phyloP scores from a whole-genome alignment of 2,329 filamentous ascomycete genomes.

The Xylaria sp. region DNA sequence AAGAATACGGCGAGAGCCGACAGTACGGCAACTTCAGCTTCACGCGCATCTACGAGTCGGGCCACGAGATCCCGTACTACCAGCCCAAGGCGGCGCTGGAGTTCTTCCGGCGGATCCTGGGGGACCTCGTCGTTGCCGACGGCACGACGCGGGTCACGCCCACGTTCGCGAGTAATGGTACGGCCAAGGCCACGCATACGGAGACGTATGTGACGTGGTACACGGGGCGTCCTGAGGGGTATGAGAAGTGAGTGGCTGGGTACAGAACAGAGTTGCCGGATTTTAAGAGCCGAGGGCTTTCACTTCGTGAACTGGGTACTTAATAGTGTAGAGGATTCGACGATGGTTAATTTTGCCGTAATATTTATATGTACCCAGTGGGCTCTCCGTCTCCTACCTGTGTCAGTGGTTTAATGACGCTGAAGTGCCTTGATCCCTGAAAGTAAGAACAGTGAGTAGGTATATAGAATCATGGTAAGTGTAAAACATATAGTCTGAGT shows the following conservation, averaged over 20 bases:
- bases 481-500: not conserved
- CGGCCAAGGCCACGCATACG: conserved; percentile 66
- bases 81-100: conserved; percentile 70
- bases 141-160: conserved; percentile 60
- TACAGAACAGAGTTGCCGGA: not conserved
- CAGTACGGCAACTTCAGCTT: conserved; percentile 80
- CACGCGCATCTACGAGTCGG: conserved; percentile 73
- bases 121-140: conserved; percentile 67
- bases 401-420: not conserved
- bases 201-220: conserved; percentile 70
- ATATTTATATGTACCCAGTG: not conserved
- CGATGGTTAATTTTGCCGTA: not conserved
- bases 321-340: not conserved
- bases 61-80: conserved; percentile 71
- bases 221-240: conserved; percentile 46
- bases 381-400: not conserved
- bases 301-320: not conserved
- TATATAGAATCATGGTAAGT: not conserved
- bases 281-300: not conserved
- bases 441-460: not conserved
- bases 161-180: conserved; percentile 67
- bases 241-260: conserved; percentile 20
- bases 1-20: conserved; percentile 76
- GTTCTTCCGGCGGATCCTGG: conserved; percentile 70
- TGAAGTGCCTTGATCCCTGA: not conserved